phyloP scores from a whole-genome alignment of 1,139 yeast species.

The Suhomyces bolitotheri region DNA sequence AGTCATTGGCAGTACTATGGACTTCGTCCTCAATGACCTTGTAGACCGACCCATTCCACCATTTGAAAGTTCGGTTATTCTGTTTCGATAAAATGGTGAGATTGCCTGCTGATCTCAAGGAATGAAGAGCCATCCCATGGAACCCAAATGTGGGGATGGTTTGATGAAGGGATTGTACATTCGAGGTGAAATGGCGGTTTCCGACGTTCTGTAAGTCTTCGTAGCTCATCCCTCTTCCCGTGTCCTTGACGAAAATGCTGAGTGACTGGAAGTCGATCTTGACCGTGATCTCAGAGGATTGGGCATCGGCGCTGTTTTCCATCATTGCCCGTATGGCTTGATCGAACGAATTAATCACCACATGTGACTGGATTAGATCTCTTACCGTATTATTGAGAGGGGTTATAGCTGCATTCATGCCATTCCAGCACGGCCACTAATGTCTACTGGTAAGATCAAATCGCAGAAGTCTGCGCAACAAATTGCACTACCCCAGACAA shows the following conservation, averaged over 20 bases:
- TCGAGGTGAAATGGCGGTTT: conserved; percentile 72
- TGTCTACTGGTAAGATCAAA: no score
- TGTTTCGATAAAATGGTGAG: conserved; percentile 36
- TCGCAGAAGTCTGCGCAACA: no score
- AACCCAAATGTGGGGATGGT: conserved; percentile 69
- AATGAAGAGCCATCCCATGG: conserved; percentile 75
- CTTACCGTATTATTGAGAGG: conserved; percentile 1
- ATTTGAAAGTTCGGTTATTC: neutral
- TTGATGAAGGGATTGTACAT: conserved; percentile 54
- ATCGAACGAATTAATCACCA: conserved; percentile 7
- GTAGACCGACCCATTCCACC: conserved; percentile 1
- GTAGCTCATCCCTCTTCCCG: conserved; percentile 71
- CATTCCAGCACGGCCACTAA: neutral
- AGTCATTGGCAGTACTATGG: neutral
- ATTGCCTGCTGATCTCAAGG: conserved; percentile 44
- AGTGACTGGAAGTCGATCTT: conserved; percentile 57
- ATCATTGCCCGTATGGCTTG: conserved; percentile 69
- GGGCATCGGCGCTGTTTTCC: conserved; percentile 80
- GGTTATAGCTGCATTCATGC: no score
- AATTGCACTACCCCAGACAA: no score
- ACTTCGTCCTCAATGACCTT: neutral
- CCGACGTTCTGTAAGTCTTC: conserved; percentile 63
- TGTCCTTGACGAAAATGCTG: conserved; percentile 69
- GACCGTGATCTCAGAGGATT: conserved; percentile 61
- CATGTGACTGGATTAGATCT: conserved; percentile 5